Base-by-base conservation (phyloP, 495 filamentous ascomycete genomes). In the Neurospora sp. region DNA sequence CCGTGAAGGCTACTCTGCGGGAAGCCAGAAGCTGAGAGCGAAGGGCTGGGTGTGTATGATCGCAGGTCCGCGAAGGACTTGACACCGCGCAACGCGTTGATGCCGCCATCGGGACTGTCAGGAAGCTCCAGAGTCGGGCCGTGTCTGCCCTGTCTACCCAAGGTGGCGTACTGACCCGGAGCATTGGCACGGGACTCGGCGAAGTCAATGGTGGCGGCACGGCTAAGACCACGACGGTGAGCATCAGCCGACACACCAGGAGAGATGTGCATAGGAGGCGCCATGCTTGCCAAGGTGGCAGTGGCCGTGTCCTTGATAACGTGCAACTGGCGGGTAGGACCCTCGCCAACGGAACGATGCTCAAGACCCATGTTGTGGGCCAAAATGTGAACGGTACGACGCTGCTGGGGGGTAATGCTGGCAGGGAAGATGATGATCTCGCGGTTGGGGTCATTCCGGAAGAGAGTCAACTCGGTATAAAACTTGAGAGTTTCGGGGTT, bases 121-220 rank as follows among this genome's bases (percentile, higher is more conserved):
- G 94, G 87, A 72, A 97, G 89, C 59, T 94, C 93, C 53, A 98
- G 85, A 66, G 94, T 91, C 59, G 90, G 91, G 40, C 90, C 79
- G 42, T 80, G 79, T 31, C 79, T 88, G 41, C 88, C 88, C 76
- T 95, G 93, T 68, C 92, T 87, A 48, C 93, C 91, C 66, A 96
- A 85, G 1, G 92, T 89, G 76, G 88, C 89, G 80, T 91, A 93
- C 75, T 92, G 85, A 40, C 88, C 87, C 42, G 86, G 85, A 27
- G 91, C 90, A 66, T 88, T 88, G 35, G 87, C 90, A 8, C 94
- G 91, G 42, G 93, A 90, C 79, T 98, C 96, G 76, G 92, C 94
- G 83, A 99, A 99, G 82, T 98, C 95, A 76, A 96, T 97, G n/a
- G 96, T 99, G 40, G 96, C 96, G 22, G 96, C 94, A 39, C 96